Conservation (phyloP, 257 asterid genomes). For the Rhazya stricta region DNA sequence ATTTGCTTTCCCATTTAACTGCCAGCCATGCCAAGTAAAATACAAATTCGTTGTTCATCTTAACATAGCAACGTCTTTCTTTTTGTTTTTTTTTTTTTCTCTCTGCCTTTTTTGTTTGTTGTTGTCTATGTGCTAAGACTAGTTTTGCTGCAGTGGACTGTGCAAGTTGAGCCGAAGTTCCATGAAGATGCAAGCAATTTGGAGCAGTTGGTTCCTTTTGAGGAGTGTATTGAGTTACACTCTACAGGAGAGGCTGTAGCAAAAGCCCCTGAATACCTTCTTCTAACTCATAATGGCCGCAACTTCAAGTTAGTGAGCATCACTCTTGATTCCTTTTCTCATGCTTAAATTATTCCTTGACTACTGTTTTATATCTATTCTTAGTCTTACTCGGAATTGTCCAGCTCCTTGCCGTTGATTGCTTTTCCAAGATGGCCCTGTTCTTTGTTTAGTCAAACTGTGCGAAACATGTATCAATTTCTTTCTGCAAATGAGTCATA, state of each 20-base stretch:
- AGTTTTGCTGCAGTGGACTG: conserved; percentile 70
- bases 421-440: background rate
- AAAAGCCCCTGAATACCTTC: conserved; percentile 90
- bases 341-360: background rate
- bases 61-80: background rate
- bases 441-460: background rate
- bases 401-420: background rate
- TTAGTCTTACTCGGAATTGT: background rate
- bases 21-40: background rate
- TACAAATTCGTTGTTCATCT: background rate
- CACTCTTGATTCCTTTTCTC: conserved; percentile 24
- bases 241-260: conserved; percentile 68
- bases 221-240: conserved; percentile 67
- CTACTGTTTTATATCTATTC: background rate
- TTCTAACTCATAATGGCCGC: conserved; percentile 87
- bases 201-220: conserved; percentile 90
- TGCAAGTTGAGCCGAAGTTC: conserved; percentile 80
- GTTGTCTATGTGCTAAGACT: conserved; percentile 25
- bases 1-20: background rate
- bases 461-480: background rate
- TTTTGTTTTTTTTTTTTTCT: background rate
- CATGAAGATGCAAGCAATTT: conserved; percentile 94
- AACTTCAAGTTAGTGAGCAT: conserved; percentile 72
- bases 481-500: background rate
- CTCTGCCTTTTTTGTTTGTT: background rate